Evolutionary conservation across 2,329 filamentous ascomycete genomes (phyloP).

Genomic region (Trichoderma sp.): DNA sequence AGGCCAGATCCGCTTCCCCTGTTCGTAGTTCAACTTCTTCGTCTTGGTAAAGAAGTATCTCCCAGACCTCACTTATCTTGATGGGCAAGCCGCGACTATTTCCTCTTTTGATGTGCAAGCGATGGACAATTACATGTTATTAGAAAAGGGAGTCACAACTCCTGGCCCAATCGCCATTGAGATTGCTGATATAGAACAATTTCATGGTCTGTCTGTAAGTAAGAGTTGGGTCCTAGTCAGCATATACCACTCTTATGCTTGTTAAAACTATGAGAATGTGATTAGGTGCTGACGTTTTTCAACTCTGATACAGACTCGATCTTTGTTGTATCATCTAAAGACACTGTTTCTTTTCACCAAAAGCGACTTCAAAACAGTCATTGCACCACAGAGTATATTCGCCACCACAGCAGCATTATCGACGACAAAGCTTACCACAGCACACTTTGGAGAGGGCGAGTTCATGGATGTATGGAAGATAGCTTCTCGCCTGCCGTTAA

Average conservation of each 20-base stretch:
- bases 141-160: conserved; percentile 1
- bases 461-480: not conserved
- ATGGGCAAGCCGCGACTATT: not conserved
- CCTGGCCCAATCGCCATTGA: not conserved
- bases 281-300: not conserved
- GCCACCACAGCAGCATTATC: conserved; percentile 21
- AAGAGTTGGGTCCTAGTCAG: not conserved
- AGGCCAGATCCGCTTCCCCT: not conserved
- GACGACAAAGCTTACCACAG: conserved; percentile 2
- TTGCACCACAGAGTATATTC: conserved; percentile 33
- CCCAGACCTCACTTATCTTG: too few species aligned
- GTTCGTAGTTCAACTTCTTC: not conserved
- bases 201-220: not conserved
- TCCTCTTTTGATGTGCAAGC: not conserved
- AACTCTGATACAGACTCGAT: not conserved
- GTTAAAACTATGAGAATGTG: not conserved
- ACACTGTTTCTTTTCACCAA: conserved; percentile 33
- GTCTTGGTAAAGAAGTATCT: not conserved
- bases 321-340: conserved; percentile 22
- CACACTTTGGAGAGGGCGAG: not conserved
- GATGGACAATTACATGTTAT: not conserved
- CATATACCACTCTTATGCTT: not conserved
- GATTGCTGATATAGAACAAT: not conserved
- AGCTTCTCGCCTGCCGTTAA: conserved; percentile 19
- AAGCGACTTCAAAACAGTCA: conserved; percentile 35